Conservation (phyloP, 2,329 filamentous ascomycete genomes). For the Aspergillus carbonarius region DNA sequence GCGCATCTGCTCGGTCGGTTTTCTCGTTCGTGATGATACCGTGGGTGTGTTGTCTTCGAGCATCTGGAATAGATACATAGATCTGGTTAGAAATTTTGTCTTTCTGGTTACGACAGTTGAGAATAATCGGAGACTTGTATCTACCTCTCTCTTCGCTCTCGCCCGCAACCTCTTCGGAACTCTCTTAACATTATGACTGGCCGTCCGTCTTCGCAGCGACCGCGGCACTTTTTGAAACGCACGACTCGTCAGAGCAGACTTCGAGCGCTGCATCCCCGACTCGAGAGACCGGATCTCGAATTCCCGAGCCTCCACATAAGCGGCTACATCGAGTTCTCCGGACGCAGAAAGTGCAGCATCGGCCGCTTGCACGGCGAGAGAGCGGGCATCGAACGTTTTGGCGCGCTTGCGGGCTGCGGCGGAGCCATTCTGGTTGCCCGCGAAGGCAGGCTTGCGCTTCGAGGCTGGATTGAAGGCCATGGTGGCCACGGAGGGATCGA, state of each 20-base stretch:
- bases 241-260: conserved; percentile 61
- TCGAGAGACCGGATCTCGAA: conserved; percentile 88
- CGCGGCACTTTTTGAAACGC: conserved; percentile 91
- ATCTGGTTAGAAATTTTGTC: background rate
- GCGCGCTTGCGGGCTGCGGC: conserved; percentile 42
- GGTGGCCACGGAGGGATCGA: conserved; percentile 10
- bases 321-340: conserved; percentile 80
- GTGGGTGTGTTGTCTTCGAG: conserved; percentile 86
- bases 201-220: conserved; percentile 78
- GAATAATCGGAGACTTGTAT: too few relatives aligned
- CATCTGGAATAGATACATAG: conserved; percentile 59
- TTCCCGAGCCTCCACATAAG: conserved; percentile 80
- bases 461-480: conserved; percentile 34
- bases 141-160: conserved; percentile 65
- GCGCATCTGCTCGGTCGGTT: conserved; percentile 46
- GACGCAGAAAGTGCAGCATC: conserved; percentile 54
- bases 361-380: conserved; percentile 45
- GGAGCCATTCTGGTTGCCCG: conserved; percentile 20
- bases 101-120: background rate
- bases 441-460: conserved; percentile 34
- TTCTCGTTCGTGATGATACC: conserved; percentile 58
- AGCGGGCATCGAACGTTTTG: conserved; percentile 45
- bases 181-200: conserved; percentile 90
- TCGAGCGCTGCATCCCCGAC: conserved; percentile 74
- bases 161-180: conserved; percentile 74